A percentile compares a stretch with the other conserved stretches of the same genome.
phyloP scores from a whole-genome alignment of 2,329 filamentous ascomycete genomes.

The Fusarium fracticaudum region DNA sequence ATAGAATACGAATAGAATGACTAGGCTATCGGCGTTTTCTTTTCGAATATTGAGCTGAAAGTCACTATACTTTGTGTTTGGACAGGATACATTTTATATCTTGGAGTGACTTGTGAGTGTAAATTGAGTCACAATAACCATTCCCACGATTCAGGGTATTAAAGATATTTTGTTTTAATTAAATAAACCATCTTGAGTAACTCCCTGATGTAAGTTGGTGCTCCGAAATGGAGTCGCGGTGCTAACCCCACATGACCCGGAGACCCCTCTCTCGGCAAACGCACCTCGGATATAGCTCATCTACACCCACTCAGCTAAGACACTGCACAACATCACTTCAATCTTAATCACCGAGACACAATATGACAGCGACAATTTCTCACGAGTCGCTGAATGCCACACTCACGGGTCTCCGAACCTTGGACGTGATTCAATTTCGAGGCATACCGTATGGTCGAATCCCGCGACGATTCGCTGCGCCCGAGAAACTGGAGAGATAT shows the following conservation, averaged over 20 bases:
- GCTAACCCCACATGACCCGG: background rate
- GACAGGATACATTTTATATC: too few species aligned
- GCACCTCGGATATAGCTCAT: background rate
- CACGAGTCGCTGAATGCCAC: background rate
- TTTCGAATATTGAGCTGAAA: background rate
- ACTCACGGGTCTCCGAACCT: background rate
- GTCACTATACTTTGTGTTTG: background rate
- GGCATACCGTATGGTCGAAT: slow-evolving; percentile 3
- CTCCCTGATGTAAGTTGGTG: too few species aligned
- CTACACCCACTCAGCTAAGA: background rate
- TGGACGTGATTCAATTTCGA: background rate
- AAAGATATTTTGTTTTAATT: background rate
- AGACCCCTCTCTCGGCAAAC: background rate
- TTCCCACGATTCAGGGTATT: accelerated
- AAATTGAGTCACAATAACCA: accelerated
- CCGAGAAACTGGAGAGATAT: background rate
- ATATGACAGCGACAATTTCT: background rate
- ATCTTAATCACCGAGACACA: background rate
- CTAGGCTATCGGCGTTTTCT: background rate
- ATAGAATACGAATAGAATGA: background rate
- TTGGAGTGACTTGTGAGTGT: too few species aligned
- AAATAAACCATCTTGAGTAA: background rate
- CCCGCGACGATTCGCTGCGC: background rate
- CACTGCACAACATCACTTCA: background rate
- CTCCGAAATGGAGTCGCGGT: accelerated